A percentile compares a stretch with the other conserved stretches of the same genome.
Conservation (phyloP, 2,329 filamentous ascomycete species). For the Phyllosticta citribraziliensis region DNA sequence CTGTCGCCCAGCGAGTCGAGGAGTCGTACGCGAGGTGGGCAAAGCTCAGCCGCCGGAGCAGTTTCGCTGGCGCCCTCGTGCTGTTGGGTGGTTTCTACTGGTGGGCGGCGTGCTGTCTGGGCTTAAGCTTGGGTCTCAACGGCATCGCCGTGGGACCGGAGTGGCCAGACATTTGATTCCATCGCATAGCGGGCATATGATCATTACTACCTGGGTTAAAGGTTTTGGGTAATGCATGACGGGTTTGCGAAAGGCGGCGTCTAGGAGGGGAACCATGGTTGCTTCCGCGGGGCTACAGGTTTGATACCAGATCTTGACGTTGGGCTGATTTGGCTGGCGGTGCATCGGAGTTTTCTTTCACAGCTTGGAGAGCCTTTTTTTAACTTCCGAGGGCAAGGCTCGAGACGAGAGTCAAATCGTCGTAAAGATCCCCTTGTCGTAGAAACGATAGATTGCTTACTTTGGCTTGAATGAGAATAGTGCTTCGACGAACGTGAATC, state of each 20-base stretch:
- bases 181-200: background rate
- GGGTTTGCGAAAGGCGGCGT: background rate
- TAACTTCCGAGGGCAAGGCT: background rate
- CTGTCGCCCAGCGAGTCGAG: background rate
- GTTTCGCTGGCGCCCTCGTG: conserved; percentile 3
- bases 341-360: background rate
- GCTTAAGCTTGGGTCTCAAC: background rate
- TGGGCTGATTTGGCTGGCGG: background rate
- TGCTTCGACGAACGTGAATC: too few relatives aligned
- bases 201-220: background rate
- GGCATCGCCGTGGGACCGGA: conserved; percentile 1
- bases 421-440: background rate
- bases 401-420: background rate
- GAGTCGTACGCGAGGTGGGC: background rate
- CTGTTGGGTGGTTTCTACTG: conserved; percentile 4
- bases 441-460: background rate
- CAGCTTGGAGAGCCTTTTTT: background rate
- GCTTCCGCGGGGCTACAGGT: background rate
- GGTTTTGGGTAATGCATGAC: background rate
- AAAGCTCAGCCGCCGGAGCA: background rate
- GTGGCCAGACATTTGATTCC: background rate
- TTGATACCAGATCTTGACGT: background rate
- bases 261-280: background rate
- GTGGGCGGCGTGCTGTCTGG: conserved; percentile 23
- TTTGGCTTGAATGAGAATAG: background rate